Evolutionary conservation across 306 rosid species (phyloP).

Genomic region (Canavalia ensiformis): DNA sequence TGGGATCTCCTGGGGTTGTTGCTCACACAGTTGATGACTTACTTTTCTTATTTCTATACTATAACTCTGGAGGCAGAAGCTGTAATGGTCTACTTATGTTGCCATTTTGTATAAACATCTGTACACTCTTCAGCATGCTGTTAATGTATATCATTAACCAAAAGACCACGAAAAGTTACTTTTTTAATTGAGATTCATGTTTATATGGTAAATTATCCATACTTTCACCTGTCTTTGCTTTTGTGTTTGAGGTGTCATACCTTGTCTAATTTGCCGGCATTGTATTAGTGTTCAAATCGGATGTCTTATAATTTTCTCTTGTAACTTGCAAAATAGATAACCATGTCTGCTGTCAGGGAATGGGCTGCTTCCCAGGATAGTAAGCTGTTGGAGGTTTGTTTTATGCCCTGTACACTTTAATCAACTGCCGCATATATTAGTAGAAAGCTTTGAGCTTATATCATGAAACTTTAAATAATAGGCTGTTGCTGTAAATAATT

Average conservation of each 20-base stretch:
- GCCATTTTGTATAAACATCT: constrained; percentile 26
- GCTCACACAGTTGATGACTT: background rate
- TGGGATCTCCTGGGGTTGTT: constrained; percentile 9
- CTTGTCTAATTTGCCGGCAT: constrained; percentile 30
- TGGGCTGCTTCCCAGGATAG: constrained; percentile 99
- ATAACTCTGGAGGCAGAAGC: constrained; percentile 1
- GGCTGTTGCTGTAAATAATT: constrained; percentile 99
- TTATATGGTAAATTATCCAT: background rate
- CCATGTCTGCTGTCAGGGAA: constrained; percentile 99
- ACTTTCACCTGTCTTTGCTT: background rate
- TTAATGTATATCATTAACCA: background rate
- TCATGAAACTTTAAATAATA: constrained; percentile 40
- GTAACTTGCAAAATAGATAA: constrained; percentile 68
- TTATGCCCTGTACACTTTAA: constrained; percentile 31
- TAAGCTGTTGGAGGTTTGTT: constrained; percentile 90
- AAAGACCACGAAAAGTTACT: background rate
- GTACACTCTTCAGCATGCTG: constrained; percentile 1
- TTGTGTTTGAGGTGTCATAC: constrained; percentile 22
- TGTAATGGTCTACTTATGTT: constrained; percentile 20
- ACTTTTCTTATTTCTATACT: background rate
- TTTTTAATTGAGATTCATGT: constrained; percentile 28
- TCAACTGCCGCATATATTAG: constrained; percentile 24
- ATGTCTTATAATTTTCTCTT: constrained; percentile 44
- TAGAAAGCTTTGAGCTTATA: constrained; percentile 9
- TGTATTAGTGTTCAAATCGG: constrained; percentile 26